Evolutionary conservation across 805 yeast species (phyloP), one percentile per base, ranked within the genome.

Genomic region (Cyberlindnera petersonii): DNA sequence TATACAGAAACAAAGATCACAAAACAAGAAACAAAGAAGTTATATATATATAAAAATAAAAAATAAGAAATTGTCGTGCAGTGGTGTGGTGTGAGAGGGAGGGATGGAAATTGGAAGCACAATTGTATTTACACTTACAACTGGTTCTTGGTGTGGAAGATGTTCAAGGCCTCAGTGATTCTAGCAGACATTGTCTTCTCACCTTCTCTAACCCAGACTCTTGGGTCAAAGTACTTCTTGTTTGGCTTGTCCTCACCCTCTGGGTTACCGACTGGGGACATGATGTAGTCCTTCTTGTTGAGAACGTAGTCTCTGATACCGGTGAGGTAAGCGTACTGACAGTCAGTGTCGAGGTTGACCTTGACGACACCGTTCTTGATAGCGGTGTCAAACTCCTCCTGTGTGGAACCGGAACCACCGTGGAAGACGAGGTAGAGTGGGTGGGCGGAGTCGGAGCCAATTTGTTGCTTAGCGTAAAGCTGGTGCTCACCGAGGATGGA

Each of bases 141-240:
- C 65, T 74, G 79, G 66, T 67, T 68, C 63, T 74, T 71, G 57
- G 94, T 74, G 75, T 82, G 88, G 95, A 93, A 93, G 64, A 86
- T 73, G 37, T 69, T 74, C 66, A 93, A 75, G 60, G 95, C 94
- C 67, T 79, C 82, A 47, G 84, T 55, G 61, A 93, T 75, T 82
- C 97, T 86, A 55, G 68, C 71, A 54, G 80, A 55, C 97, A 93
- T 91, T 64, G 97, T 88, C 88, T 88, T 88, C 79, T 93, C 98
- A 79, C 98, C 98, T 75, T 91, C 98, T 80, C 98, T 89, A 55
- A 93, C 97, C 98, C 98, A 93, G 71, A 89, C 98, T 82, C 98
- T 91, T 74, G 98, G 98, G 75, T 93, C 98, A 66, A 87, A 93
- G 87, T 74, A 88, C 77, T 93, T 93, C 89, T 93, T 93, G 91